Evolutionary conservation across 305 asterid genomes (phyloP).

Genomic region (Rubia peregrina): DNA sequence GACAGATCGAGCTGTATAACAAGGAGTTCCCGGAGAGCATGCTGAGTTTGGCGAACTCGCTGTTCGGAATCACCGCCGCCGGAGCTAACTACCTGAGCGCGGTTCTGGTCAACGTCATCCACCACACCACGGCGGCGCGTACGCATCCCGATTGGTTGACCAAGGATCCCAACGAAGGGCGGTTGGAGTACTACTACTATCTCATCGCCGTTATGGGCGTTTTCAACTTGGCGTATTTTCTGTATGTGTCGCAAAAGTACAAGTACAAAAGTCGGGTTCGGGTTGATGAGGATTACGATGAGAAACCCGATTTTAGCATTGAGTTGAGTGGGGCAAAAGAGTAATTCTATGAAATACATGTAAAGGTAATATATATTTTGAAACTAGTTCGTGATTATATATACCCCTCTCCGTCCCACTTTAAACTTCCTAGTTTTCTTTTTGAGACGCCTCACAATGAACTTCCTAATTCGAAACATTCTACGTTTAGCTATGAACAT

Average conservation of each 20-base stretch:
- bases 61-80: slow-evolving; percentile 54
- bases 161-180: slow-evolving; percentile 50
- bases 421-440: too few species aligned
- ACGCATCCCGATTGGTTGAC: slow-evolving; percentile 78
- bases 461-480: too few species aligned
- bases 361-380: background rate
- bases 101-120: slow-evolving; percentile 54
- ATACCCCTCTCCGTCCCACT: too few species aligned
- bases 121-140: slow-evolving; percentile 37
- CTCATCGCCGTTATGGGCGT: slow-evolving; percentile 63
- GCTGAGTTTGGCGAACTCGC: slow-evolving; percentile 76
- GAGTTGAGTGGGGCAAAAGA: slow-evolving; percentile 36
- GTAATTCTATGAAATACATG: background rate
- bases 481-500: too few species aligned
- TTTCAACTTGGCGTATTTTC: slow-evolving; percentile 47
- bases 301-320: slow-evolving; percentile 23
- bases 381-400: too few species aligned
- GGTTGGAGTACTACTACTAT: slow-evolving; percentile 53
- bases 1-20: slow-evolving; percentile 79
- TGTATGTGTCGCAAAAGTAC: slow-evolving; percentile 46
- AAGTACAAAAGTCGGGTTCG: slow-evolving; percentile 43
- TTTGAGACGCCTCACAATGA: too few species aligned
- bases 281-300: slow-evolving; percentile 33
- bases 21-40: slow-evolving; percentile 79
- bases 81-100: slow-evolving; percentile 65